These are phyloP conservation scores for Trametopsis cervina DNA, from an alignment of 768 basidiomycete genomes.

Conservation along the genomic window DNA sequence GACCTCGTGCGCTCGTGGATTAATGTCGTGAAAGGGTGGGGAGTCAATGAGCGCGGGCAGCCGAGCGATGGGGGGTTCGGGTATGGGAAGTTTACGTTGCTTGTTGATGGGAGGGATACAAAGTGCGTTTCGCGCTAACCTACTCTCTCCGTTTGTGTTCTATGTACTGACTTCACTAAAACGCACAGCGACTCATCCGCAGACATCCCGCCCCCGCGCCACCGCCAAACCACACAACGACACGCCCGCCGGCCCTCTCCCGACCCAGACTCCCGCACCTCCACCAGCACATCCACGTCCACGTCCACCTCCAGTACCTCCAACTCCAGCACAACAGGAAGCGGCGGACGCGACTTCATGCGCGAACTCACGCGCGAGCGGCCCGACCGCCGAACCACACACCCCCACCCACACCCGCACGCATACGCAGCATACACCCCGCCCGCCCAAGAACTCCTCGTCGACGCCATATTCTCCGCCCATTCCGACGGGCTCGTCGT, in stretches of 20 bases:
- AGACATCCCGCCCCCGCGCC: background rate
- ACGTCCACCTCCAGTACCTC: background rate
- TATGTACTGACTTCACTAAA: too few relatives aligned
- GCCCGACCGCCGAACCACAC: constrained; percentile 2
- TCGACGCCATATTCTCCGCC: constrained; percentile 80
- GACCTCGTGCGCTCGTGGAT: constrained; percentile 65
- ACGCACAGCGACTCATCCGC: background rate
- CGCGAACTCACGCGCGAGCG: constrained; percentile 9
- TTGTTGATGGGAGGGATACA: constrained; percentile 55
- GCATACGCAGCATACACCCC: too few relatives aligned
- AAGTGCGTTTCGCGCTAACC: constrained; percentile 31
- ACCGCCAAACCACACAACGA: background rate
- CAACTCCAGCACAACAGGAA: background rate
- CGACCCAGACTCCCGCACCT: constrained; percentile 25
- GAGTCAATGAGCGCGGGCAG: constrained; percentile 77
- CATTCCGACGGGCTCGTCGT: constrained; percentile 83
- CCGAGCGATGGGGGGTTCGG: constrained; percentile 83
- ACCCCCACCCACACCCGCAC: background rate
- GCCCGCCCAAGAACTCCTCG: constrained; percentile 37
- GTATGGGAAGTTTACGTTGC: constrained; percentile 62
- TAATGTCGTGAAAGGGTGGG: constrained; percentile 73
- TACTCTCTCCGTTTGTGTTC: background rate
- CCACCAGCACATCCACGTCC: constrained; percentile 15
- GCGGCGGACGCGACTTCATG: constrained; percentile 1
- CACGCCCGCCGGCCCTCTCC: constrained; percentile 11